Percentiles rank a stretch among this genome's conserved stretches.
These are phyloP conservation scores for Rhodotorula sphaerocarpa DNA, from an alignment of 768 basidiomycete genomes.

Conservation along the genomic window DNA sequence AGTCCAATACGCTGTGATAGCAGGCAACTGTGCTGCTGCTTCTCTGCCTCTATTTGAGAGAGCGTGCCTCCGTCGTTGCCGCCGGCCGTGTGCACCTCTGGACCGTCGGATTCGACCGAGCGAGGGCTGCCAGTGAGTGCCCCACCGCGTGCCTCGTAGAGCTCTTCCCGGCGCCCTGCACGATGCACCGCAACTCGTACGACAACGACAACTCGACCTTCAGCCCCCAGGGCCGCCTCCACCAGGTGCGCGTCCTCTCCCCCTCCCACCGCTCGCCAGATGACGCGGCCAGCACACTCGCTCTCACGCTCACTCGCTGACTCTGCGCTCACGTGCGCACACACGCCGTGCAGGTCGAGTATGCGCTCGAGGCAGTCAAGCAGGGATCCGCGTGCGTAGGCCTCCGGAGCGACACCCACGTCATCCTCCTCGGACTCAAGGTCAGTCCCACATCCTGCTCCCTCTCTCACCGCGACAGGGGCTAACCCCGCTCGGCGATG, in stretches of 20 bases:
- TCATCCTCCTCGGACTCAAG: constrained; percentile 85
- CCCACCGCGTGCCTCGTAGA: no score
- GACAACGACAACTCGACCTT: constrained; percentile 98
- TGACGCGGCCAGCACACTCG: no score
- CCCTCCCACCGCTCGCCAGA: not conserved
- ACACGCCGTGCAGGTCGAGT: constrained; percentile 28
- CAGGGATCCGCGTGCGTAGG: constrained; percentile 99
- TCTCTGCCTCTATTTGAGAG: no score
- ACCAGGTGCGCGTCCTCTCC: constrained; percentile 44
- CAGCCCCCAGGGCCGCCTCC: constrained; percentile 89
- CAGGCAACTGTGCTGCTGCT: no score
- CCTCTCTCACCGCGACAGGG: not conserved
- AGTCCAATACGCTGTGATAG: no score
- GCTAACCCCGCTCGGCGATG: not conserved
- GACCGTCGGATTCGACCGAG: no score
- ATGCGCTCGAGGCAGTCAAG: constrained; percentile 98
- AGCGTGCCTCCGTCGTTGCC: no score
- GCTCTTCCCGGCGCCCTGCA: no score
- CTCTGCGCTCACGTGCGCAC: not conserved
- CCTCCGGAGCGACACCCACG: constrained; percentile 86
- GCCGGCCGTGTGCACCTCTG: no score
- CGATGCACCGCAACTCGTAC: constrained; percentile 49
- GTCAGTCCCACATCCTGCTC: constrained; percentile 47
- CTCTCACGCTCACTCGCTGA: no score
- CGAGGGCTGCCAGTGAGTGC: no score